Evolutionary conservation across 2,329 filamentous ascomycete species (phyloP).

Genomic region (Leptodontidium sp.): DNA sequence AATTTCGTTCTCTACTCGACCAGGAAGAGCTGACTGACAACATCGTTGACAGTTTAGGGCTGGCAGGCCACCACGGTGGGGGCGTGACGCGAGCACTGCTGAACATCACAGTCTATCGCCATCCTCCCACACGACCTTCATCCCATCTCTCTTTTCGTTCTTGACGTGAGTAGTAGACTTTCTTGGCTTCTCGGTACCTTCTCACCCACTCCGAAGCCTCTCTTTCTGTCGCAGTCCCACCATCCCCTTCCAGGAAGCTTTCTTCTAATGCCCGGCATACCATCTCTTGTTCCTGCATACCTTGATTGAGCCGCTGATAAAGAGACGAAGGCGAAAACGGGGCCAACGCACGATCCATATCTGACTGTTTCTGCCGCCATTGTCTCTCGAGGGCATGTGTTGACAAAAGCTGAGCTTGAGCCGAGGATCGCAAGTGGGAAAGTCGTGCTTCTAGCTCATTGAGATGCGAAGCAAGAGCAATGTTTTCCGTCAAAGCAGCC

Average conservation of each 20-base stretch:
- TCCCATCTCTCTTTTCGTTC: conserved; percentile 96
- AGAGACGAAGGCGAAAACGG: conserved; percentile 88
- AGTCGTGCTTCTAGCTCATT: conserved; percentile 66
- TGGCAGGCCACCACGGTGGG: background rate
- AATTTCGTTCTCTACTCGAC: too few species aligned
- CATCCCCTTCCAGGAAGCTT: conserved; percentile 74
- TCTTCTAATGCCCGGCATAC: conserved; percentile 87
- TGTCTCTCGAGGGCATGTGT: conserved; percentile 90
- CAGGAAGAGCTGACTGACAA: background rate
- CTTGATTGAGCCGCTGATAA: conserved; percentile 81
- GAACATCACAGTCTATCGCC: conserved; percentile 61
- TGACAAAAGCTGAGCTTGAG: conserved; percentile 82
- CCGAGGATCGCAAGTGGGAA: conserved; percentile 68
- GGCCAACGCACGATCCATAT: conserved; percentile 85
- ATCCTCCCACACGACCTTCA: conserved; percentile 92
- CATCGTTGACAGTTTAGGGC: background rate
- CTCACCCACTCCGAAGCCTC: conserved; percentile 88
- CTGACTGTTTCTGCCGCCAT: conserved; percentile 87
- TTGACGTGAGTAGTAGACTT: conserved; percentile 78
- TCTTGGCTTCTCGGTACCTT: conserved; percentile 81
- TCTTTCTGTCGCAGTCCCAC: conserved; percentile 73
- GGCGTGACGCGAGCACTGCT: background rate
- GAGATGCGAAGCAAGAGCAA: conserved; percentile 71
- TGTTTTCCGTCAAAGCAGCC: conserved; percentile 73
- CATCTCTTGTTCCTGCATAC: conserved; percentile 81